A percentile compares a stretch with the other conserved stretches of the same genome.
Conservation (phyloP, 352 stramenopile genomes). For the Phytophthora citrophthora region DNA sequence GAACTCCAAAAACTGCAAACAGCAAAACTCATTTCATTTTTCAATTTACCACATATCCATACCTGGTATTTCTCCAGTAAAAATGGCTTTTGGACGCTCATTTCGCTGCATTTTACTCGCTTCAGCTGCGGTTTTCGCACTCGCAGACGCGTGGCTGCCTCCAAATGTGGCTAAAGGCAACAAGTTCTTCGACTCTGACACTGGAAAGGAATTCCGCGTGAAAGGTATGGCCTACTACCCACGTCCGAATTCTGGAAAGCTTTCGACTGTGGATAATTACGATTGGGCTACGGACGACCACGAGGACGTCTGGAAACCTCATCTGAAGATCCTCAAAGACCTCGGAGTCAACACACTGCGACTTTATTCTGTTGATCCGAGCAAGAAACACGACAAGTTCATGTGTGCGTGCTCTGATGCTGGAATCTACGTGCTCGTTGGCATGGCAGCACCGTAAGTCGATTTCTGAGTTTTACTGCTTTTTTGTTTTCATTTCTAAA, state of each 20-base stretch:
- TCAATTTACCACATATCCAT: too few relatives aligned
- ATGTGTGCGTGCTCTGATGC: slow-evolving; percentile 73
- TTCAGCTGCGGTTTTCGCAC: too few relatives aligned
- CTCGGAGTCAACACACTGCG: slow-evolving; percentile 72
- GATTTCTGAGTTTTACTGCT: neutral
- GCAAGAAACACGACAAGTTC: slow-evolving; percentile 75
- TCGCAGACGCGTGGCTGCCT: slow-evolving; percentile 47
- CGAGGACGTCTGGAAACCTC: slow-evolving; percentile 54
- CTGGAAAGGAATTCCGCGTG: slow-evolving; percentile 65
- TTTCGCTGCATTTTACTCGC: too few relatives aligned
- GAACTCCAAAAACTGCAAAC: too few relatives aligned
- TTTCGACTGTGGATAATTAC: slow-evolving; percentile 61
- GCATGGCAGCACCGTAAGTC: slow-evolving; percentile 54
- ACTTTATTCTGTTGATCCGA: slow-evolving; percentile 69
- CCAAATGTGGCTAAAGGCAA: slow-evolving; percentile 69
- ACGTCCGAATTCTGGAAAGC: slow-evolving; percentile 61
- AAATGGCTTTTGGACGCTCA: too few relatives aligned
- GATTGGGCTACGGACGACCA: slow-evolving; percentile 73
- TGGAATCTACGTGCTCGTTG: slow-evolving; percentile 79
- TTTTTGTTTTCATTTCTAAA: neutral
- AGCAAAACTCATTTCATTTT: too few relatives aligned
- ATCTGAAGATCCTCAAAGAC: slow-evolving; percentile 60
- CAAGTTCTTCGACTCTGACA: slow-evolving; percentile 85
- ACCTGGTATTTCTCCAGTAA: too few relatives aligned
- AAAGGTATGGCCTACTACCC: slow-evolving; percentile 80